Evolutionary conservation across 176 grass and related monocot genomes (phyloP).

Genomic region (Carex parvula): DNA sequence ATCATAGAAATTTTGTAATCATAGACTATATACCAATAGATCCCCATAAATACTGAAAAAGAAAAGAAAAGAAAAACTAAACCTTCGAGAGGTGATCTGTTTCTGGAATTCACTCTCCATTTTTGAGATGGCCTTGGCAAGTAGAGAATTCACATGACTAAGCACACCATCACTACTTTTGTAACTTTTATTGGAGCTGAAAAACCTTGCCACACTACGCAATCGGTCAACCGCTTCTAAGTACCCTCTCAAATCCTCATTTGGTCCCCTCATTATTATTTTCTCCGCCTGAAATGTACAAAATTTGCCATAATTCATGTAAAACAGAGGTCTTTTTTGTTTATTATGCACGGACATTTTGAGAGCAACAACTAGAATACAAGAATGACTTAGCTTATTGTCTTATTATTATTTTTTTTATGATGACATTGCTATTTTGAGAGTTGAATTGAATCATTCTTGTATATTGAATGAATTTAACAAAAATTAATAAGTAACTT

Average conservation of each 20-base stretch:
- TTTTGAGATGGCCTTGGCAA: constrained; percentile 67
- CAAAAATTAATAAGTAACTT: no score
- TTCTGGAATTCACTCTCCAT: constrained; percentile 84
- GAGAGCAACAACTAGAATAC: no score
- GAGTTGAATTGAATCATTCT: no score
- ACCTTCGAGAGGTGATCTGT: constrained; percentile 66
- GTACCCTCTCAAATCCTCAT: constrained; percentile 74
- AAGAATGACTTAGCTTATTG: no score
- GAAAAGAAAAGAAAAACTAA: constrained; percentile 11
- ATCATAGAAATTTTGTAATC: not conserved
- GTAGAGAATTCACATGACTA: constrained; percentile 57
- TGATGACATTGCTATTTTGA: no score
- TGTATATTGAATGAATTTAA: no score
- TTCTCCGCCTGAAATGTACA: constrained; percentile 57
- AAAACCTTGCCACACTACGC: constrained; percentile 72
- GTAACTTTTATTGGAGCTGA: constrained; percentile 86
- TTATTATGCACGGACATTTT: not conserved
- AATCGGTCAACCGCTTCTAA: constrained; percentile 73
- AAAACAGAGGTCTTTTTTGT: not conserved
- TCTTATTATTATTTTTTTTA: no score
- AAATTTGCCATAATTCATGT: not conserved
- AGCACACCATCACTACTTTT: constrained; percentile 79
- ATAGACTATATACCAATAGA: not conserved
- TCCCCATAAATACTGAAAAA: no score
- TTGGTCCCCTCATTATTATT: constrained; percentile 71